Evolutionary conservation across 306 rosid species (phyloP).

Genomic region (Castanopsis chinensis): DNA sequence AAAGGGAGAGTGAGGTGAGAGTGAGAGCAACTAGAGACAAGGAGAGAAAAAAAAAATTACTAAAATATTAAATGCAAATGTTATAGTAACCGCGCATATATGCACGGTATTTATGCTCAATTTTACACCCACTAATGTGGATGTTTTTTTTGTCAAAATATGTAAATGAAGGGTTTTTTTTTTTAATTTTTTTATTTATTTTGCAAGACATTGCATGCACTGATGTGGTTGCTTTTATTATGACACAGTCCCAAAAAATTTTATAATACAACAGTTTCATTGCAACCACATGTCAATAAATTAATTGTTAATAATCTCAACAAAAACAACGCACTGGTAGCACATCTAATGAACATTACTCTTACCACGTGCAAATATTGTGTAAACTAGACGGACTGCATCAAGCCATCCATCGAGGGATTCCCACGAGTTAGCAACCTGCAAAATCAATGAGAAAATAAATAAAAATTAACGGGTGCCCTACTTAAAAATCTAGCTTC

Average conservation of each 20-base stretch:
- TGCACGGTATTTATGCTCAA: no score
- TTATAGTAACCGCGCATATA: no score
- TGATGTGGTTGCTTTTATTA: no score
- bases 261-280: conserved; percentile 21
- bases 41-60: no score
- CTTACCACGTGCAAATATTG: conserved; percentile 87
- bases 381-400: conserved; percentile 90
- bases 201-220: no score
- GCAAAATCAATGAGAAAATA: conserved; percentile 23
- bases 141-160: no score
- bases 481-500: neutral
- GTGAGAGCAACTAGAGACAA: no score
- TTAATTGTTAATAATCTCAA: conserved; percentile 7
- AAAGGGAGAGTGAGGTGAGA: no score
- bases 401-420: conserved; percentile 97
- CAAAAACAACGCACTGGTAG: conserved; percentile 15
- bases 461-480: neutral
- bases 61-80: no score
- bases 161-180: no score
- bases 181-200: no score
- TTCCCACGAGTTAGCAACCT: conserved; percentile 98
- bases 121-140: no score
- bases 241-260: conserved; percentile 1
- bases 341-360: conserved; percentile 53
- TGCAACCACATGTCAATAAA: conserved; percentile 7